phyloP scores from a whole-genome alignment of 768 basidiomycete species.

The Phallus indusiatus region DNA sequence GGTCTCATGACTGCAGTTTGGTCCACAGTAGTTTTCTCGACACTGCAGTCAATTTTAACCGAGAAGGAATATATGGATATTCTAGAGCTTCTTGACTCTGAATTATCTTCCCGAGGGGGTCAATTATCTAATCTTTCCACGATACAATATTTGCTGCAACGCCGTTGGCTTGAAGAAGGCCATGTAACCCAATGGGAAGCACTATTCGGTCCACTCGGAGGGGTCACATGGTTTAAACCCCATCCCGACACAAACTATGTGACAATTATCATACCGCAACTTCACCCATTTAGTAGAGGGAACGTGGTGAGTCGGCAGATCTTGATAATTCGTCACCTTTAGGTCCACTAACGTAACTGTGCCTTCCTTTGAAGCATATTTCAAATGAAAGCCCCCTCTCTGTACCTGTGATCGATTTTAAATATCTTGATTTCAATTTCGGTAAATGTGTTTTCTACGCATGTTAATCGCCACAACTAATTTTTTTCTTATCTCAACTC shows the following conservation, averaged over 20 bases:
- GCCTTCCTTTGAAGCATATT: background rate
- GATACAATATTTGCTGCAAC: background rate
- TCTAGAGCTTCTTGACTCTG: background rate
- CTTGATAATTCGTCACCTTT: background rate
- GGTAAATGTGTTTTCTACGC: background rate
- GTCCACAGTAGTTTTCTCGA: background rate
- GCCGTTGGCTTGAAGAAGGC: background rate
- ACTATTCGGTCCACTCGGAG: background rate
- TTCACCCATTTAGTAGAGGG: slow-evolving; percentile 1
- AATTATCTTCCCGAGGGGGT: background rate
- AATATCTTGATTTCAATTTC: background rate
- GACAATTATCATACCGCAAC: background rate
- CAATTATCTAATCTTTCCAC: background rate
- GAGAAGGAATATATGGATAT: background rate
- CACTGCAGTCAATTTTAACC: background rate
- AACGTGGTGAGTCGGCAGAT: background rate
- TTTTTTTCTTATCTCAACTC: background rate
- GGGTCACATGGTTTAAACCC: background rate
- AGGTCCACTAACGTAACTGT: background rate
- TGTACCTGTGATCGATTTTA: background rate
- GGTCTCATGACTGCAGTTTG: background rate
- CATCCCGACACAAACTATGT: slow-evolving; percentile 1
- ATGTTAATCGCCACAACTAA: background rate
- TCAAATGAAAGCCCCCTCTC: background rate
- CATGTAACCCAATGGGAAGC: slow-evolving; percentile 4